Percentiles rank a stretch among this genome's conserved stretches.
phyloP scores from a whole-genome alignment of 371 early-diverging fungal genomes.

The Capillidium heterosporum region DNA sequence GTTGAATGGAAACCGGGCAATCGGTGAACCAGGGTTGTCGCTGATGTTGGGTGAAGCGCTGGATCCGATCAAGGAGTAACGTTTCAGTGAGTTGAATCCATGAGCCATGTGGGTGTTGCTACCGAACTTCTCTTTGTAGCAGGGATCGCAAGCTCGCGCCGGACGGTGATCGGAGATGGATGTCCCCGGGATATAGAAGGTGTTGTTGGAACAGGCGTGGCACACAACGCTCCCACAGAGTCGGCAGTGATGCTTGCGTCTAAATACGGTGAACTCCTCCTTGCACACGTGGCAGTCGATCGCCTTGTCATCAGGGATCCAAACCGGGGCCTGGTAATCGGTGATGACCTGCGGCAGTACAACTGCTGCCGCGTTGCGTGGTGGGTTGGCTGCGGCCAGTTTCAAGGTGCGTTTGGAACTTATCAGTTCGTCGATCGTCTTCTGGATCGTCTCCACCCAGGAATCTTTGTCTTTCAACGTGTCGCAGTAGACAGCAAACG shows the following conservation, averaged over 20 bases:
- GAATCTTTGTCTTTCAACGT: constrained; percentile 22
- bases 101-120: not conserved
- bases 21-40: not conserved
- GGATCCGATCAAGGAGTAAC: not conserved
- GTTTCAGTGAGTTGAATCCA: not conserved
- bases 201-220: constrained; percentile 35
- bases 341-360: constrained; percentile 17
- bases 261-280: constrained; percentile 27
- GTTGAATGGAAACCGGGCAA: not conserved
- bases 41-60: not conserved
- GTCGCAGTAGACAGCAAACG: constrained; percentile 21
- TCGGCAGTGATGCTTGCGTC: constrained; percentile 48
- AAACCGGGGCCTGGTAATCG: constrained; percentile 44
- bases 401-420: constrained; percentile 29
- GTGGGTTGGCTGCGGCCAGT: constrained; percentile 15
- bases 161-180: constrained; percentile 8
- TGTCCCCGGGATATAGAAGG: constrained; percentile 11
- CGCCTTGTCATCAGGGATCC: constrained; percentile 37
- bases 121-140: constrained; percentile 10
- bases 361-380: constrained; percentile 6
- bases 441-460: constrained; percentile 37
- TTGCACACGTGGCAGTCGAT: constrained; percentile 31
- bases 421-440: constrained; percentile 25
- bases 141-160: constrained; percentile 12
- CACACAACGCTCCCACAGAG: constrained; percentile 55